Conservation (phyloP, 1,284 basidiomycete genomes). For the Sphaerobolus stellatus region DNA sequence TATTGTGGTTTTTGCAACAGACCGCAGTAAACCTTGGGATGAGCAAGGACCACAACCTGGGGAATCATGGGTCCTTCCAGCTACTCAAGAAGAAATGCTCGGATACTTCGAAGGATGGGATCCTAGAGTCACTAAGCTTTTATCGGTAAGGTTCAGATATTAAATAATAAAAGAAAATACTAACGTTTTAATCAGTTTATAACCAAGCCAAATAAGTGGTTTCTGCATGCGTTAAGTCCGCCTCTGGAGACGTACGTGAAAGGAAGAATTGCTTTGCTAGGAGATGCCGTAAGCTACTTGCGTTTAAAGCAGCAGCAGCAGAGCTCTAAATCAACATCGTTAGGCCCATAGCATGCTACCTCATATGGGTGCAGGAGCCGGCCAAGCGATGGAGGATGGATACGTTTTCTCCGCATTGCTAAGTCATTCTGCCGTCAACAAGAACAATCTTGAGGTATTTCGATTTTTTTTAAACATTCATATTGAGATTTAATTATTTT, state of each 20-base stretch:
- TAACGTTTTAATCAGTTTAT: slow-evolving; percentile 30
- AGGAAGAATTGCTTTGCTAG: slow-evolving; percentile 51
- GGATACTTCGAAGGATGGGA: slow-evolving; percentile 51
- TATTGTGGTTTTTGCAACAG: slow-evolving; percentile 50
- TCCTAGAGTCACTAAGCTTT: slow-evolving; percentile 42
- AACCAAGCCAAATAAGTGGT: slow-evolving; percentile 56
- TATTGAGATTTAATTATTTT: slow-evolving; percentile 1
- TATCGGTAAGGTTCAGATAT: slow-evolving; percentile 14
- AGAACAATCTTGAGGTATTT: slow-evolving; percentile 48
- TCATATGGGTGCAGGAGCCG: slow-evolving; percentile 61
- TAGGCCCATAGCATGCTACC: slow-evolving; percentile 61
- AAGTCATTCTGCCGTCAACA: slow-evolving; percentile 41
- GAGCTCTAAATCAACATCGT: too few relatives aligned
- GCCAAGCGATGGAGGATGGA: slow-evolving; percentile 63
- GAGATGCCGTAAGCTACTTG: slow-evolving; percentile 51
- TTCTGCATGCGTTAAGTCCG: slow-evolving; percentile 53
- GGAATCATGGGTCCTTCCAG: slow-evolving; percentile 48
- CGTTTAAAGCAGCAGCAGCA: background rate
- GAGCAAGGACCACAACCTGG: slow-evolving; percentile 34
- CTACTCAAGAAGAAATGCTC: slow-evolving; percentile 44
- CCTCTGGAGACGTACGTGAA: slow-evolving; percentile 48
- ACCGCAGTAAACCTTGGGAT: slow-evolving; percentile 38
- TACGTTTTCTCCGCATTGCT: slow-evolving; percentile 51
- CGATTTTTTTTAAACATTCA: background rate
- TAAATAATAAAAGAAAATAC: background rate